Evolutionary conservation across 495 filamentous ascomycete genomes (phyloP).

Genomic region (Daldinia childiae): DNA sequence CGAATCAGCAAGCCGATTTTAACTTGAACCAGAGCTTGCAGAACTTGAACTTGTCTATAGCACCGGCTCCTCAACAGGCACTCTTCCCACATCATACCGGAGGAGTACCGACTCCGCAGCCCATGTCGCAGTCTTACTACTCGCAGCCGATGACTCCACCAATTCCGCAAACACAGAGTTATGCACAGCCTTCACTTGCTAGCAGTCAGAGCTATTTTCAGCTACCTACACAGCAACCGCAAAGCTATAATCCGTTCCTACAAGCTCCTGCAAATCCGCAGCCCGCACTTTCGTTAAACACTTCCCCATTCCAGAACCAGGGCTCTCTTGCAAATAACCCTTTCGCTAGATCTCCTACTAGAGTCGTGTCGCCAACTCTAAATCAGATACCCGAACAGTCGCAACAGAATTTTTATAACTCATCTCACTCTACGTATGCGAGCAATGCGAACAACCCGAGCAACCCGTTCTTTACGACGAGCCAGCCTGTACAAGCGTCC

Average conservation of each 20-base stretch:
- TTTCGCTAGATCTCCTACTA: constrained; percentile 57
- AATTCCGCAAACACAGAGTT: constrained; percentile 64
- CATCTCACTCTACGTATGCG: constrained; percentile 48
- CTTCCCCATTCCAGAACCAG: constrained; percentile 43
- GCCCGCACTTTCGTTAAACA: constrained; percentile 53
- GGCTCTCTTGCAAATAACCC: constrained; percentile 52
- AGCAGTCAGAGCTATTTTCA: constrained; percentile 60
- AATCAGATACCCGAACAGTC: constrained; percentile 62
- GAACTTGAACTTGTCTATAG: constrained; percentile 74
- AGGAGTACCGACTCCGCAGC: constrained; percentile 69
- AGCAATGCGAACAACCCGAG: constrained; percentile 54
- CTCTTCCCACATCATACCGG: constrained; percentile 88
- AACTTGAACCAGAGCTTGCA: constrained; percentile 74
- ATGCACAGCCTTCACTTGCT: constrained; percentile 53
- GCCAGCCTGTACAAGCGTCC: constrained; percentile 48
- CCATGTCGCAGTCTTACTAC: constrained; percentile 55
- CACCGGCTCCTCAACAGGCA: constrained; percentile 65
- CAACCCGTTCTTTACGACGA: constrained; percentile 64
- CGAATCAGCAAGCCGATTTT: constrained; percentile 53
- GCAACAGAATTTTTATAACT: constrained; percentile 59
- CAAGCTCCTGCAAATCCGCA: constrained; percentile 51
- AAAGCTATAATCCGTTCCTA: constrained; percentile 74
- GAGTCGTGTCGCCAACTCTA: constrained; percentile 55
- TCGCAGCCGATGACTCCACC: constrained; percentile 69
- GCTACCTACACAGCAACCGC: constrained; percentile 47